Evolutionary conservation across 495 filamentous ascomycete genomes (phyloP), one percentile per base, ranked within the genome.

Genomic region (Xylaria palmicola): DNA sequence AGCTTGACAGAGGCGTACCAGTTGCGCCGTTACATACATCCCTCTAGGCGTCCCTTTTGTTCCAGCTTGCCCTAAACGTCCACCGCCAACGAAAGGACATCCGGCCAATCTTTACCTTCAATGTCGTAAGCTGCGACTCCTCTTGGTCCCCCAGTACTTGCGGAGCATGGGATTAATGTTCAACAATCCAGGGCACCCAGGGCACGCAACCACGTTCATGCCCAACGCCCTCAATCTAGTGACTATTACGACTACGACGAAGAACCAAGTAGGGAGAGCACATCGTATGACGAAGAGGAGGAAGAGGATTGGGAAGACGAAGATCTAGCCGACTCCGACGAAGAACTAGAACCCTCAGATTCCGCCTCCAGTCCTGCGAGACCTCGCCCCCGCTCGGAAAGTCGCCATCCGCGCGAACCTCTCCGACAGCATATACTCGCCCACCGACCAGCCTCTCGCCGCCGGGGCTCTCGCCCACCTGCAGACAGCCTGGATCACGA

Each of bases 311-410:
- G 85, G 65, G 84, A 83, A 69, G 78, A 79, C 60, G 77, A 66
- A 34, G 71, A 75, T 43, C 77, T 80, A 63, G 77, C 62, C 24
- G 60, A 72, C 20, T 65, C 75, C 15, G 73, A 75, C 59, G 87
- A 87, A 68, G 90, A 93, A 65, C 75, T 94, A 65, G 86, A 88
- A 52, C 88, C 90, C 22, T 89, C 87, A 36, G 91, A 95, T 77
- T 93, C 90, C n/a, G 90, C 90, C 27, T 93, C 85, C 71, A 53
- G 80, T 68, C 63, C 81, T 77, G 15, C 79, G 83, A 51, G 78
- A 81, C 20, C 55, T 36, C 58, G 48, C n/a, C n/a, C n/a, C 24
- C 56, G 56, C 32, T 62, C 69, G 15, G 61, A 60, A 36, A 66
- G 69, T 19, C 69, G 62, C 47, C 60, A 63, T 7, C 66, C 71